Conservation (phyloP, 176 grass and related monocot species). For the Triticum turgidum region DNA sequence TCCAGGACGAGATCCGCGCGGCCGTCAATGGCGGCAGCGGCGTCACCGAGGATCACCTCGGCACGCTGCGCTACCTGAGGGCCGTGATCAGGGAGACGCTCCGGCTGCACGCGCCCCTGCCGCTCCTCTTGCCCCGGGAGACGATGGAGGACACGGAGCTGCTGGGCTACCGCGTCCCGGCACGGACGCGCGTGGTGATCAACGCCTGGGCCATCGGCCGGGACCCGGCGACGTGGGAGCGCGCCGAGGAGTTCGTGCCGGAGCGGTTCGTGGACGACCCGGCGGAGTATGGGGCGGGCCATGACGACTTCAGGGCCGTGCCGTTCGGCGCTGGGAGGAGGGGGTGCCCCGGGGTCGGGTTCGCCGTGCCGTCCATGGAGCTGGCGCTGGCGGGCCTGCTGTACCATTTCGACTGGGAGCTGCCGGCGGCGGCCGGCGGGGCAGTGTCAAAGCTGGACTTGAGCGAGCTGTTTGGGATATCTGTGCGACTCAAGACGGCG, state of each 20-base stretch:
- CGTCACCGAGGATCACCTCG: constrained; percentile 34
- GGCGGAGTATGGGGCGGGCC: not conserved
- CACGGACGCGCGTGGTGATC: constrained; percentile 33
- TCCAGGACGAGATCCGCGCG: constrained; percentile 45
- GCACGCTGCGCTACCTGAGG: constrained; percentile 20
- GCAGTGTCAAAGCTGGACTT: not conserved
- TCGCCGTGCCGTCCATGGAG: constrained; percentile 28
- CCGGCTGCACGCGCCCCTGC: constrained; percentile 45
- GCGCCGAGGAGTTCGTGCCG: constrained; percentile 47
- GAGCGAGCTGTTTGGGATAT: constrained; percentile 34
- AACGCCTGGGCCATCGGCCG: constrained; percentile 52
- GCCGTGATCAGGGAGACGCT: constrained; percentile 48
- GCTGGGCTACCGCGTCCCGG: constrained; percentile 23
- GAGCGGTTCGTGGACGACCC: constrained; percentile 29
- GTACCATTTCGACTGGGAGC: constrained; percentile 43
- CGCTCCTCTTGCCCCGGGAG: constrained; percentile 46
- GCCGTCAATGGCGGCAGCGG: not conserved
- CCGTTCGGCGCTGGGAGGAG: constrained; percentile 64
- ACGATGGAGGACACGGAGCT: constrained; percentile 38
- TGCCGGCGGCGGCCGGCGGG: not conserved
- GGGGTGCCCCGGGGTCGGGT: constrained; percentile 45
- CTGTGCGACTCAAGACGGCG: constrained; percentile 28
- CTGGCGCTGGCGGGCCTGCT: constrained; percentile 36
- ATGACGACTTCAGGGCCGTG: constrained; percentile 47
- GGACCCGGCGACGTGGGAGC: constrained; percentile 44